Evolutionary conservation across 2,329 filamentous ascomycete genomes (phyloP), one percentile per base, ranked within the genome.

Genomic region (Nemania sp.): DNA sequence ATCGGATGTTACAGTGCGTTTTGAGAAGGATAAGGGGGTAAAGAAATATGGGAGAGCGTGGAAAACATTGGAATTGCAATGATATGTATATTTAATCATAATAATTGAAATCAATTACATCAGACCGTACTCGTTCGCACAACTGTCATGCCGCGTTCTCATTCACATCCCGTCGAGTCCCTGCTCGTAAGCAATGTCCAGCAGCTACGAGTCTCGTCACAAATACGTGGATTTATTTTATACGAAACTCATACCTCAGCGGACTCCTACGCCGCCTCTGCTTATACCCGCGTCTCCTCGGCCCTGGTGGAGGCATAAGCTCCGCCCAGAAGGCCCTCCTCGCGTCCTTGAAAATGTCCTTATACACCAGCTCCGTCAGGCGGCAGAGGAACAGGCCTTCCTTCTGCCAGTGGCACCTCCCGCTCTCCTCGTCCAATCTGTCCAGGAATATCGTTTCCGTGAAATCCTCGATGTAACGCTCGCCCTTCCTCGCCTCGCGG

Each of bases 311-410:
- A 9, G 1, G 11, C 6, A 39, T 32, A 2, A n/a, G 32, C 11
- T 25, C 6, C 1, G 1, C 2, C 42, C 20, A 43, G 12, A 11
- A 20, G 1, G 29, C 11, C 1, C 0, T 0, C 10, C 43, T 18
- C 11, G 48, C 54, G 0, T n/a, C 1, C 4, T 29, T 15, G 34
- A 54, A 58, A 0, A 1, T 2, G 1, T 25, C 11, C 32, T 59
- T 49, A 7, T 20, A n/a, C 7, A 46, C 13, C 11, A 54, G 9
- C 40, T 62, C 49, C 1, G 40, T 21, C 7, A 62, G 46, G 2
- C 17, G 5, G 32, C 49, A 54, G 13, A 62, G 49, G 17, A 62
- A 62, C 0, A 54, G 21, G 3, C 54, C 54, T 25, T 62, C 59
- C 0, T 6, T 54, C 45, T 62, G 59, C 59, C 59, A 62, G 15